Base-by-base conservation (phyloP, 225 moss, liverwort and hornwort genomes). In the Anthoceros angustus region DNA sequence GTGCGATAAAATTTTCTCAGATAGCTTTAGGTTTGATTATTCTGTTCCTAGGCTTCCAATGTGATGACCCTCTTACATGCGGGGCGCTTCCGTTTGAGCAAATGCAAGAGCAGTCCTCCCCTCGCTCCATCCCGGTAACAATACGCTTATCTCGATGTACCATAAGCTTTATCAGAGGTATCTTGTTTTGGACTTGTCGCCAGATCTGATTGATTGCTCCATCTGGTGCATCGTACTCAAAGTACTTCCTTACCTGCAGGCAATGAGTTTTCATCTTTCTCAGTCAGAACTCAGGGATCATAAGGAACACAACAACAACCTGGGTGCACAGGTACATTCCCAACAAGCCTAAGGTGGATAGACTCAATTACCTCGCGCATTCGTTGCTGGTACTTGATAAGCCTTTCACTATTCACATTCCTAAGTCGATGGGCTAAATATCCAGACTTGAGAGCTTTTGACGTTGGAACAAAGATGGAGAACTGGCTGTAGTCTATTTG, bases 401-500 rank as follows among this genome's bases (percentile, higher is more conserved):
- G 55, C 16, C 14, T 15, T 55, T 55, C 16, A 55, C n/a, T 18
- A 5, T 5, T 55, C 12, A 78, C 62, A 42, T 42, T 69, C 45
- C 62, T 64, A 10, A 81, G 73, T 43, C 78, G 73, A 63, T 62
- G 43, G 61, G 75, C 73, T 49, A 81, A 70, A 71, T 83, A 82
- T 10, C 76, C 74, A 63, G 50, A 40, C 68, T 74, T 72, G 16
- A 86, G 49, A 41, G 81, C 81, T 26, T 83, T 77, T 16, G 42
- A 40, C 10, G 79, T 69, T 62, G 68, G 77, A 42, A 88, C 72
- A 32, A 88, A 88, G 42, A 88, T 48, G 62, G 81, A 81, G 49
- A 88, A 86, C 39, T 69, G 70, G 0, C 81, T 75, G 64, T 88
- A 88, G 63, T 88, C 88, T 8, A 88, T 70, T 6, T 69, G 66